Percentiles rank a stretch among this genome's conserved stretches.
These are phyloP conservation scores for Penicillium lagena DNA, from an alignment of 495 filamentous ascomycete genomes.

Conservation along the genomic window DNA sequence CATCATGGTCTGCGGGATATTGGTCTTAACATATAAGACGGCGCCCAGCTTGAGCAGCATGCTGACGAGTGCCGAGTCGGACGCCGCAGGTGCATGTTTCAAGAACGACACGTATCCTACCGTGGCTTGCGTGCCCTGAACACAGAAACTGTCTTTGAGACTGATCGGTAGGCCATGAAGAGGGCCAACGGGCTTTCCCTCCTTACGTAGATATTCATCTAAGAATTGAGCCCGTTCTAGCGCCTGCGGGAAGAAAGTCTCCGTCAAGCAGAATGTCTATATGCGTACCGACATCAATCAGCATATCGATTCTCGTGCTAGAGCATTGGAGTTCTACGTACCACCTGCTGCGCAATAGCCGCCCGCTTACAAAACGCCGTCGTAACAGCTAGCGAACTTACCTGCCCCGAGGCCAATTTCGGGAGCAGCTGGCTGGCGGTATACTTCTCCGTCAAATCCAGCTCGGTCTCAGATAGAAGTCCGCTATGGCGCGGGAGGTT, in stretches of 20 bases:
- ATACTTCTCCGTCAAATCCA: constrained; percentile 45
- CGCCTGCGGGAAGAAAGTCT: constrained; percentile 33
- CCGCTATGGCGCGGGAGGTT: constrained; percentile 13
- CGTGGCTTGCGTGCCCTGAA: constrained; percentile 32
- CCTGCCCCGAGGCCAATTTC: constrained; percentile 14
- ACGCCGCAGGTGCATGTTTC: constrained; percentile 1
- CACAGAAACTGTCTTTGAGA: constrained; percentile 52
- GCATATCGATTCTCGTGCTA: constrained; percentile 10
- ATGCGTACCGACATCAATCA: not conserved
- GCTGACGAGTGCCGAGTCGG: constrained; percentile 23
- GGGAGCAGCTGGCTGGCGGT: constrained; percentile 38
- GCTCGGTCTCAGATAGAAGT: constrained; percentile 27
- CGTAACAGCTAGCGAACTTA: constrained; percentile 37
- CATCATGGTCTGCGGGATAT: constrained; percentile 41
- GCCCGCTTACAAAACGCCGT: constrained; percentile 44
- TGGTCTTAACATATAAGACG: constrained; percentile 53
- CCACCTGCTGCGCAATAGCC: constrained; percentile 23
- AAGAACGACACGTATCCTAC: constrained; percentile 14
- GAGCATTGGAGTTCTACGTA: constrained; percentile 22
- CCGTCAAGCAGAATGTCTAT: constrained; percentile 35
- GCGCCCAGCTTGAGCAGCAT: constrained; percentile 23
- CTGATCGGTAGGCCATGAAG: constrained; percentile 57
- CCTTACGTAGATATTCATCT: constrained; percentile 24
- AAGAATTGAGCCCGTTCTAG: constrained; percentile 34
- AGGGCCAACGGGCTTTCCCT: constrained; percentile 43